A percentile compares a stretch with the other conserved stretches of the same genome.
These are phyloP conservation scores for Lathyrus sativus DNA, from an alignment of 306 rosid genomes.

Conservation along the genomic window DNA sequence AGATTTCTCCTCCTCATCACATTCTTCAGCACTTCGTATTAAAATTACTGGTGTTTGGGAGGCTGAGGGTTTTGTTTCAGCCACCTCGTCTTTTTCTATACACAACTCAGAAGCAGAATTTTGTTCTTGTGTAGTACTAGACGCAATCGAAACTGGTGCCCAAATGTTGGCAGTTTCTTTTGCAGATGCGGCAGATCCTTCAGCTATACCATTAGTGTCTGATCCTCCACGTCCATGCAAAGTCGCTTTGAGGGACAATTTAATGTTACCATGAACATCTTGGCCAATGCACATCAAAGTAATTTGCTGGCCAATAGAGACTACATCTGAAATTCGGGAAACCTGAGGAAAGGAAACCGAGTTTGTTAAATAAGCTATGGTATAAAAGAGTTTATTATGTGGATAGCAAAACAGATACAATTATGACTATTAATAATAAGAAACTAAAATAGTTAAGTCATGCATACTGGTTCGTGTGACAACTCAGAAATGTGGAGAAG, in stretches of 20 bases:
- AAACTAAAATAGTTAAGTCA: slow-evolving; percentile 27
- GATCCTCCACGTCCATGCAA: slow-evolving; percentile 40
- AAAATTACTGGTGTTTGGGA: slow-evolving; percentile 61
- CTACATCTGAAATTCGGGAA: slow-evolving; percentile 68
- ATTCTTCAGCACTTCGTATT: slow-evolving; percentile 82
- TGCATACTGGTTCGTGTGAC: slow-evolving; percentile 78
- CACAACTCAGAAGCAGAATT: slow-evolving; percentile 45
- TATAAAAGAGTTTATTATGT: slow-evolving; percentile 19
- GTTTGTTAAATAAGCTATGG: slow-evolving; percentile 17
- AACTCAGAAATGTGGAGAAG: slow-evolving; percentile 95
- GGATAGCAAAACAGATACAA: slow-evolving; percentile 20
- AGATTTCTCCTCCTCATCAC: slow-evolving; percentile 81
- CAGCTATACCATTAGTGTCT: slow-evolving; percentile 37
- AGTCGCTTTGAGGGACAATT: slow-evolving; percentile 85
- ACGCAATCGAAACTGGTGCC: slow-evolving; percentile 48
- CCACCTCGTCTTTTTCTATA: slow-evolving; percentile 41
- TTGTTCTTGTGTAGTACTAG: slow-evolving; percentile 41
- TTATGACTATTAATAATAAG: not conserved
- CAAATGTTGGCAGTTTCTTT: slow-evolving; percentile 52
- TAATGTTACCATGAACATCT: slow-evolving; percentile 92
- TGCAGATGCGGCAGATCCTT: slow-evolving; percentile 44
- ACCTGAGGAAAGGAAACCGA: slow-evolving; percentile 56
- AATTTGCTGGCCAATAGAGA: slow-evolving; percentile 82
- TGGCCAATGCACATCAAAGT: slow-evolving; percentile 87
- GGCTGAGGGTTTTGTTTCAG: slow-evolving; percentile 40